Conservation (phyloP, 2,329 filamentous ascomycete species). For the Fusarium goolgardi region DNA sequence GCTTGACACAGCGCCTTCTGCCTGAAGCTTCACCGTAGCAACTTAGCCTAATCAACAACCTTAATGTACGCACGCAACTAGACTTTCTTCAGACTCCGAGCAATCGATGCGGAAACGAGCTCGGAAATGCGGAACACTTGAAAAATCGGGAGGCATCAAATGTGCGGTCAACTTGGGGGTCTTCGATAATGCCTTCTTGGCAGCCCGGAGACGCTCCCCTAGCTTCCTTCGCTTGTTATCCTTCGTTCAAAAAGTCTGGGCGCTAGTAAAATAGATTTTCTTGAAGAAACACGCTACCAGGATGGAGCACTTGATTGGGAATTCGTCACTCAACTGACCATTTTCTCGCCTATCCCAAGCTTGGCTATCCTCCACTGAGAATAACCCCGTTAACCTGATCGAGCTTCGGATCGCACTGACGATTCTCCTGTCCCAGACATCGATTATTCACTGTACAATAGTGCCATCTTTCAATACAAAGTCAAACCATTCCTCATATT, state of each 20-base stretch:
- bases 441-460: not conserved
- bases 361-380: not conserved
- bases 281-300: not conserved
- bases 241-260: not conserved
- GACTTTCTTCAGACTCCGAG: slow-evolving; percentile 22
- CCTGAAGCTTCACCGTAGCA: no score
- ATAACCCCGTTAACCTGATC: not conserved
- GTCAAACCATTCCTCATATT: not conserved
- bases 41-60: no score
- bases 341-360: not conserved
- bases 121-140: slow-evolving; percentile 17
- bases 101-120: not conserved
- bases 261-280: not conserved
- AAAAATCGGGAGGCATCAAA: no score
- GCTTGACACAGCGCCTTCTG: no score
- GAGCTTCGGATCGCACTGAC: not conserved
- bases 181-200: not conserved
- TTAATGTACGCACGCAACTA: no score
- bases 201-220: not conserved
- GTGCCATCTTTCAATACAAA: not conserved
- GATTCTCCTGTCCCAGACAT: no score
- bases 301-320: not conserved
- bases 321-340: not conserved
- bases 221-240: not conserved
- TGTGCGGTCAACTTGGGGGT: not conserved